Percentiles rank a stretch among this genome's conserved stretches.
Conservation (phyloP, 2,329 filamentous ascomycete species). For the Apiospora saccharicola region DNA sequence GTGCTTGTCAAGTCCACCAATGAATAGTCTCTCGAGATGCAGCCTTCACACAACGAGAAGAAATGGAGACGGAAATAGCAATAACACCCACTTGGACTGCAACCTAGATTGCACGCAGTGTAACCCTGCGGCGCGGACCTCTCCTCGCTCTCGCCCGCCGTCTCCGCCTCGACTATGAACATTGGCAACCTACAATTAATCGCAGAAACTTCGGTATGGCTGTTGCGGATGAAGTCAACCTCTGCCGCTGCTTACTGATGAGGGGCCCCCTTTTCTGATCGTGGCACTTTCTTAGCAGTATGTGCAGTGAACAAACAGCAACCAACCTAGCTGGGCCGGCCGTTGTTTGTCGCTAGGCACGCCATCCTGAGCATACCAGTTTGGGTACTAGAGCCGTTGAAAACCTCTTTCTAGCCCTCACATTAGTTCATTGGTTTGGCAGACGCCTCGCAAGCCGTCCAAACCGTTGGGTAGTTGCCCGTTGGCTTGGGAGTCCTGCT, state of each 20-base stretch:
- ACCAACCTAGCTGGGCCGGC: background rate
- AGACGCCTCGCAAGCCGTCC: conserved; percentile 12
- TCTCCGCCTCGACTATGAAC: background rate
- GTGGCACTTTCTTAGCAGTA: background rate
- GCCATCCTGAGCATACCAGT: conserved; percentile 1
- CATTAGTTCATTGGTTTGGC: background rate
- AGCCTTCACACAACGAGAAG: background rate
- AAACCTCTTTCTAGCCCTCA: conserved; percentile 10
- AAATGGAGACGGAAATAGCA: conserved; percentile 14
- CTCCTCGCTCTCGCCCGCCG: background rate
- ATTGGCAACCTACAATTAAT: background rate
- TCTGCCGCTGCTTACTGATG: conserved; percentile 6
- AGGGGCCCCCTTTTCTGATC: background rate
- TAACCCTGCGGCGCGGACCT: conserved; percentile 24
- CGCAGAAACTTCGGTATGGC: background rate
- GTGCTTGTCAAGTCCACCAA: conserved; percentile 21
- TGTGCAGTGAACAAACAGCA: background rate
- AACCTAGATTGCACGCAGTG: conserved; percentile 18
- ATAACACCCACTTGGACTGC: background rate
- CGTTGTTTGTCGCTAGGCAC: conserved; percentile 14
- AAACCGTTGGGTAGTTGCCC: background rate
- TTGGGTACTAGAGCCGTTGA: background rate
- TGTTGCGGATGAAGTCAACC: conserved; percentile 6
- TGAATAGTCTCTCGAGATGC: background rate
- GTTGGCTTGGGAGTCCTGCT: background rate